phyloP scores from a whole-genome alignment of 1,139 yeast species.

The Geotrichum armillariae region DNA sequence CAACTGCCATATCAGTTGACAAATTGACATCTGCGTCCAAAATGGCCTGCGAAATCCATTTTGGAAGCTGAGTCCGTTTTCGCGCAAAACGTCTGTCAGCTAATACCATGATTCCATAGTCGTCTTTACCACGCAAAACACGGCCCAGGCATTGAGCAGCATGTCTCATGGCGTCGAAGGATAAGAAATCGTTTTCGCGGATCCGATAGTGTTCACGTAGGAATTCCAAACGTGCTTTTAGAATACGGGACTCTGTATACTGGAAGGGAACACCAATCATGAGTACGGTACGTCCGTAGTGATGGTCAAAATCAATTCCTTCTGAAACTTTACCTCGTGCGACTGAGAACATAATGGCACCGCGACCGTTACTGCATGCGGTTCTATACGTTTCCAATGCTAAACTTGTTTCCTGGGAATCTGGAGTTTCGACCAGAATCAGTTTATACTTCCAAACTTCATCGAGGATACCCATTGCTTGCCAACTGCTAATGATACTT shows the following conservation, averaged over 20 bases:
- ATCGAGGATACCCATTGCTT: conserved; percentile 93
- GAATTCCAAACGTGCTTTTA: conserved; percentile 92
- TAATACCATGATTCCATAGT: conserved; percentile 96
- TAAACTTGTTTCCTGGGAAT: conserved; percentile 95
- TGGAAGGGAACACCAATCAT: conserved; percentile 99
- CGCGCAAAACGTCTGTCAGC: conserved; percentile 92
- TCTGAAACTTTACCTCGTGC: conserved; percentile 99
- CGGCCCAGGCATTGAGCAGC: conserved; percentile 99
- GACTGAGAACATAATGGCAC: conserved; percentile 92
- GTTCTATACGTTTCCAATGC: conserved; percentile 94
- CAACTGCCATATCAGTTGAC: conserved; percentile 97
- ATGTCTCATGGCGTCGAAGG: conserved; percentile 99
- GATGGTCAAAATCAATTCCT: conserved; percentile 99
- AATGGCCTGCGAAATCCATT: conserved; percentile 94
- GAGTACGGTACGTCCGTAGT: conserved; percentile 93
- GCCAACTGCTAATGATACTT: conserved; percentile 97
- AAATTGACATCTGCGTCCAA: conserved; percentile 87
- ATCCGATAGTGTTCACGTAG: conserved; percentile 90
- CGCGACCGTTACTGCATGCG: conserved; percentile 97
- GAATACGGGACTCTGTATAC: conserved; percentile 93
- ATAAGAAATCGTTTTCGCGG: conserved; percentile 87
- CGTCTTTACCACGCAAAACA: conserved; percentile 95
- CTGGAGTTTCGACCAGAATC: conserved; percentile 97
- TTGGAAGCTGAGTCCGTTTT: conserved; percentile 85
- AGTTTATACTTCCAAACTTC: conserved; percentile 98